Conservation (phyloP, 352 stramenopile species). For the Globisporangium splendens region DNA sequence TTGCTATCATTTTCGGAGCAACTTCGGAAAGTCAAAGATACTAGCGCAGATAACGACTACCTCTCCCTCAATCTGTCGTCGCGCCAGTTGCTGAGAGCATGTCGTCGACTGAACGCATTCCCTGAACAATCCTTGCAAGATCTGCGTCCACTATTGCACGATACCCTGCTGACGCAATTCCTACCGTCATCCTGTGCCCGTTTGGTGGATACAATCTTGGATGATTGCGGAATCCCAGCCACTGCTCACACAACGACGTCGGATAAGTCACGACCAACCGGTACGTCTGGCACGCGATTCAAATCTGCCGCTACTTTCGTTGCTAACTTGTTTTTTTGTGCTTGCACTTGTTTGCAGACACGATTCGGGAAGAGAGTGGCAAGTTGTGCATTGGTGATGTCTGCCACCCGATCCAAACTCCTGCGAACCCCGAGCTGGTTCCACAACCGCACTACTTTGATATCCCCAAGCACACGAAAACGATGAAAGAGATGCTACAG, state of each 20-base stretch:
- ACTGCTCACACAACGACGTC: not conserved
- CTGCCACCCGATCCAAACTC: slow-evolving; percentile 46
- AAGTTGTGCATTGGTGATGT: slow-evolving; percentile 61
- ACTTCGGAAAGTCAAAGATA: slow-evolving; percentile 34
- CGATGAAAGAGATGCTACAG: slow-evolving; percentile 86
- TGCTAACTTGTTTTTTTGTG: no score
- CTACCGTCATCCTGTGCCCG: slow-evolving; percentile 46
- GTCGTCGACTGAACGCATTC: slow-evolving; percentile 65
- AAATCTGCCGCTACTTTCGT: not conserved
- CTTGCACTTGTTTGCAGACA: slow-evolving; percentile 15
- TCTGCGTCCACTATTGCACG: slow-evolving; percentile 60
- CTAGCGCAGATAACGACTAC: slow-evolving; percentile 40
- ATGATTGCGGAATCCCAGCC: slow-evolving; percentile 37
- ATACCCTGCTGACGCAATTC: slow-evolving; percentile 77
- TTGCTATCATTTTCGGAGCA: slow-evolving; percentile 59
- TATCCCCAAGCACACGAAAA: slow-evolving; percentile 85
- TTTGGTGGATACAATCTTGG: slow-evolving; percentile 50
- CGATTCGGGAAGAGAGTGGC: slow-evolving; percentile 38
- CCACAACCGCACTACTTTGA: slow-evolving; percentile 88
- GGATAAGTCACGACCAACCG: slow-evolving; percentile 1
- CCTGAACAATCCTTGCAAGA: slow-evolving; percentile 58
- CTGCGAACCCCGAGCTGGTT: slow-evolving; percentile 72
- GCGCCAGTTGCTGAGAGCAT: slow-evolving; percentile 63
- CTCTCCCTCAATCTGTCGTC: slow-evolving; percentile 55
- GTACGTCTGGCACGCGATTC: slow-evolving; percentile 4